These are phyloP conservation scores for Phytopythium helicoides DNA, from an alignment of 352 stramenopile genomes.

Conservation along the genomic window DNA sequence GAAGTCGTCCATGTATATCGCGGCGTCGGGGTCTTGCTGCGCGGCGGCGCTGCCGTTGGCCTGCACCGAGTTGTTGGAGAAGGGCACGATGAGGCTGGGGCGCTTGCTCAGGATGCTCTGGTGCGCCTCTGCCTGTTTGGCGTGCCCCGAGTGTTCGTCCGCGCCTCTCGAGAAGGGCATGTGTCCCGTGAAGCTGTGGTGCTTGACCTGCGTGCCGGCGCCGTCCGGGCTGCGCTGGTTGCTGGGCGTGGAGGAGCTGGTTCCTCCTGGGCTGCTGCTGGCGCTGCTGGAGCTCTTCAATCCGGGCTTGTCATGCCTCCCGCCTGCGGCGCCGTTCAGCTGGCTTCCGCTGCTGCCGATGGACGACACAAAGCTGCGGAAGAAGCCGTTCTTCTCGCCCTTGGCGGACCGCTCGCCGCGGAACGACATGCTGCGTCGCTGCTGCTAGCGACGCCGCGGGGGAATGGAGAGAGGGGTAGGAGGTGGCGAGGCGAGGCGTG, in stretches of 20 bases:
- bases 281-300: constrained; percentile 31
- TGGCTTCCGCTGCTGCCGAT: constrained; percentile 50
- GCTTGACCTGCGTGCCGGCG: constrained; percentile 37
- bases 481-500: no score
- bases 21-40: constrained; percentile 20
- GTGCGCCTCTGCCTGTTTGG: constrained; percentile 17
- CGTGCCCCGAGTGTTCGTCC: constrained; percentile 13
- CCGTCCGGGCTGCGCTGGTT: constrained; percentile 13
- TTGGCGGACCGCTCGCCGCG: constrained; percentile 23
- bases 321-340: constrained; percentile 8
- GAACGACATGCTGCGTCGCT: constrained; percentile 33
- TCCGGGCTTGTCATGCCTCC: constrained; percentile 26
- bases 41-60: constrained; percentile 9
- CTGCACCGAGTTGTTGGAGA: constrained; percentile 28
- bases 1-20: constrained; percentile 73
- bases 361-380: constrained; percentile 61
- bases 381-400: constrained; percentile 52
- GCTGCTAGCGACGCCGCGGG: no score
- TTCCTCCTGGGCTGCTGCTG: constrained; percentile 30
- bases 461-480: neutral
- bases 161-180: constrained; percentile 55
- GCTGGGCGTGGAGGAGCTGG: constrained; percentile 26
- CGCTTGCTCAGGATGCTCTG: constrained; percentile 70
- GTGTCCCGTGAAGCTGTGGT: constrained; percentile 75
- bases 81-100: constrained; percentile 75